Percentiles rank a stretch among this genome's conserved stretches.
These are phyloP conservation scores for Stachybotrys echinatus DNA, from an alignment of 2,329 filamentous ascomycete species.

Conservation along the genomic window DNA sequence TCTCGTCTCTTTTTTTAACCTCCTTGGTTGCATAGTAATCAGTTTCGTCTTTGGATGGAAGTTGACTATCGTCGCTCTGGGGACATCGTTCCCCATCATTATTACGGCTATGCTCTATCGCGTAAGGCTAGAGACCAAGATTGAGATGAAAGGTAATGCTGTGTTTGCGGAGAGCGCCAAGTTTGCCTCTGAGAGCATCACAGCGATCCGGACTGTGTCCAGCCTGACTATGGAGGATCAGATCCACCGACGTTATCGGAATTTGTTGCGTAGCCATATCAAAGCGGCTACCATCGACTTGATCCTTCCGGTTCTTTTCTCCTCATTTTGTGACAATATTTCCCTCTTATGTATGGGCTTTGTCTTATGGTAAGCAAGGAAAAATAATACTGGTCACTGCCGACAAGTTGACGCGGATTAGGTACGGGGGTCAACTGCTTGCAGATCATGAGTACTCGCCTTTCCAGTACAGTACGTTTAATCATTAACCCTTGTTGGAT, in stretches of 20 bases:
- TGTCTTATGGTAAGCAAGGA: background rate
- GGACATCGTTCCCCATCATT: background rate
- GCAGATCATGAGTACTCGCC: background rate
- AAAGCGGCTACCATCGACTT: background rate
- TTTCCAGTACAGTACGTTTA: background rate
- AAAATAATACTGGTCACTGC: background rate
- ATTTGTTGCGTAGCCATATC: background rate
- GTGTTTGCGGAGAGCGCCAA: background rate
- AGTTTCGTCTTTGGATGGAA: background rate
- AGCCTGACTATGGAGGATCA: background rate
- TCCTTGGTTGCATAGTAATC: background rate
- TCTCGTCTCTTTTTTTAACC: background rate
- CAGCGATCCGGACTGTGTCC: background rate
- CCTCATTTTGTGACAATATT: background rate
- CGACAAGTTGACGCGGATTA: background rate
- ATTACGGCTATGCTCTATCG: background rate
- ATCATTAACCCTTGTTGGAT: background rate
- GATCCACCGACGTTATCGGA: background rate
- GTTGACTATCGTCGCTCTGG: background rate
- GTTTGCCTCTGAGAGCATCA: background rate
- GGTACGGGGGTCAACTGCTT: background rate
- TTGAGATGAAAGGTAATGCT: background rate
- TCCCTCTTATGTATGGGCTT: background rate
- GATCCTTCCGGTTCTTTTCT: background rate
- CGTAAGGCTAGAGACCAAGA: background rate